phyloP scores from a whole-genome alignment of 2,329 filamentous ascomycete species.

The Simplicillium sp. region DNA sequence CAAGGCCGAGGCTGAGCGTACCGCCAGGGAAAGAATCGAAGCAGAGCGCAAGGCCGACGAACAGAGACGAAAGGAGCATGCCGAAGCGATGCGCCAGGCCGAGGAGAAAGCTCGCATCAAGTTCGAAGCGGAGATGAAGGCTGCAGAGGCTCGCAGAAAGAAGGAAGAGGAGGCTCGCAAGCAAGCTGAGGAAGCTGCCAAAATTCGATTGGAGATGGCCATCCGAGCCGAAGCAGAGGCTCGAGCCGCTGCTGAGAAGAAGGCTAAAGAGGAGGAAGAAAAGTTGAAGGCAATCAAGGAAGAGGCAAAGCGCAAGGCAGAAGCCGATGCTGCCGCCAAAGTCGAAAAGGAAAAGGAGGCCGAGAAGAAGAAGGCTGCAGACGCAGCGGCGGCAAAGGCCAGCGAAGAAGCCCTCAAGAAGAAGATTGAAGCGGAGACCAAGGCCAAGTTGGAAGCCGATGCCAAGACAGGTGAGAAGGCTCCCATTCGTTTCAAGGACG shows the following conservation, averaged over 20 bases:
- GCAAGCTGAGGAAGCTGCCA: conserved; percentile 38
- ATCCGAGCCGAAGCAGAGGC: conserved; percentile 31
- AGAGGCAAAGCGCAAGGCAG: conserved; percentile 27
- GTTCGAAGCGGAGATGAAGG: conserved; percentile 29
- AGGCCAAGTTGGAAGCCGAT: conserved; percentile 36
- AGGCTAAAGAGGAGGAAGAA: conserved; percentile 32
- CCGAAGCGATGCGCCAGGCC: conserved; percentile 23
- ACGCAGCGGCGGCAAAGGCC: conserved; percentile 23
- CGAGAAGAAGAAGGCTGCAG: conserved; percentile 21
- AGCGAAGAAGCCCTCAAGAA: conserved; percentile 33
- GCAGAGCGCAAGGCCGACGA: conserved; percentile 34
- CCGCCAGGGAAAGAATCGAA: conserved; percentile 33
- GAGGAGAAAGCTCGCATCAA: conserved; percentile 26
- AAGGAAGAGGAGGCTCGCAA: conserved; percentile 27
- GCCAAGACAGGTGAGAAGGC: conserved; percentile 47
- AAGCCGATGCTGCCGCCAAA: conserved; percentile 23
- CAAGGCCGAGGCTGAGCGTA: conserved; percentile 33
- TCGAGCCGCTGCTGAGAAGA: conserved; percentile 29
- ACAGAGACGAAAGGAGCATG: conserved; percentile 27
- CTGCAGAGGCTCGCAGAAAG: conserved; percentile 32
- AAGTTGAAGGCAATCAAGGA: conserved; percentile 25
- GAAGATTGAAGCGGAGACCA: conserved; percentile 42
- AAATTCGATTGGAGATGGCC: conserved; percentile 28
- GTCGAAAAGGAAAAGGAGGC: conserved; percentile 6
- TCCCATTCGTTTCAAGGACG: conserved; percentile 85